A percentile compares a stretch with the other conserved stretches of the same genome.
These are phyloP conservation scores for Rubroboletus pulcherrimus DNA, from an alignment of 768 basidiomycete genomes.

Conservation along the genomic window DNA sequence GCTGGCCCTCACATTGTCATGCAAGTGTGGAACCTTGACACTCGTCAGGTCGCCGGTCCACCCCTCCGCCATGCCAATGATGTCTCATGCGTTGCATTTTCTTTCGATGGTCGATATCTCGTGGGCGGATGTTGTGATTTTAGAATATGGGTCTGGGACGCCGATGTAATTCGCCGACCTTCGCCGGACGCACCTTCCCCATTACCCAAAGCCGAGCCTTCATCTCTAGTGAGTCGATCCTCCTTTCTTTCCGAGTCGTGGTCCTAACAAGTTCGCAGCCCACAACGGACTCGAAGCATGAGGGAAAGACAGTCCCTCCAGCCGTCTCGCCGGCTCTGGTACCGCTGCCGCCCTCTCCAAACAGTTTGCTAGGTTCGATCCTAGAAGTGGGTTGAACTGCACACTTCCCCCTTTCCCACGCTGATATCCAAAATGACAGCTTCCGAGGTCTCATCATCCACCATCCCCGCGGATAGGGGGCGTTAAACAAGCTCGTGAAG, in stretches of 20 bases:
- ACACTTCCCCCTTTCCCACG: neutral
- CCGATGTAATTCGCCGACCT: constrained; percentile 18
- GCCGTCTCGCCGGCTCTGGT: constrained; percentile 15
- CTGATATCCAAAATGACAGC: constrained; percentile 7
- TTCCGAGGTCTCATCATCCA: constrained; percentile 10
- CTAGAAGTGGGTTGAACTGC: constrained; percentile 11
- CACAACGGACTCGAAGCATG: constrained; percentile 2
- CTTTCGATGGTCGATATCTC: constrained; percentile 26
- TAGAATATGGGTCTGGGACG: constrained; percentile 29
- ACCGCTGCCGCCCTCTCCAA: constrained; percentile 23
- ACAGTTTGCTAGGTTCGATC: constrained; percentile 16
- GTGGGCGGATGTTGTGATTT: constrained; percentile 28
- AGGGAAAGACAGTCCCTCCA: neutral
- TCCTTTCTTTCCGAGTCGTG: neutral
- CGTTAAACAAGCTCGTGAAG: neutral
- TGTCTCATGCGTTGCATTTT: constrained; percentile 33
- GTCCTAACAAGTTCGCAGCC: constrained; percentile 11
- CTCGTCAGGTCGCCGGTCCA: constrained; percentile 16
- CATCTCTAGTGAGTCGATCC: constrained; percentile 9
- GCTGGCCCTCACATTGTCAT: constrained; percentile 29
- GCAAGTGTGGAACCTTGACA: constrained; percentile 30
- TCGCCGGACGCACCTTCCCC: constrained; percentile 7
- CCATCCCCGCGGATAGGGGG: neutral
- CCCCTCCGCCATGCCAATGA: constrained; percentile 28
- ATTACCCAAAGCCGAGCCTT: constrained; percentile 8